Evolutionary conservation across 1,284 basidiomycete genomes (phyloP).

Genomic region (Sanghuangporus baumii): DNA sequence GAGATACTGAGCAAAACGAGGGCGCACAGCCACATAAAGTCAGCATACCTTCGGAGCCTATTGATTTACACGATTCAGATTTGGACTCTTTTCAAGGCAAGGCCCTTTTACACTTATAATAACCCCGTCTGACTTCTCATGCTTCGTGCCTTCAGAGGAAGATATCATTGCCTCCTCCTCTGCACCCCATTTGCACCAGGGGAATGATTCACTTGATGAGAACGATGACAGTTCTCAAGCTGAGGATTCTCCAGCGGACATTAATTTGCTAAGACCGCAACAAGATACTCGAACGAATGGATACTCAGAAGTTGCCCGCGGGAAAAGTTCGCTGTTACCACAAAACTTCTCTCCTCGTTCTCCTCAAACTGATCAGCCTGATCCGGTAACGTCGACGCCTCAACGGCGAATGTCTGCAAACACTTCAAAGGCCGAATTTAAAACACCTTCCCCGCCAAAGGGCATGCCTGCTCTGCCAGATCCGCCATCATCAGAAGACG

Average conservation of each 20-base stretch:
- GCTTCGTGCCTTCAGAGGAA: constrained; percentile 6
- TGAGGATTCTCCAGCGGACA: neutral
- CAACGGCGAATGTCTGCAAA: constrained; percentile 39
- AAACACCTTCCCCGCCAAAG: constrained; percentile 57
- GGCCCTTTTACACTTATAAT: neutral
- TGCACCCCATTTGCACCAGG: constrained; percentile 8
- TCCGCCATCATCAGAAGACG: constrained; percentile 45
- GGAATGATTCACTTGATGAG: neutral
- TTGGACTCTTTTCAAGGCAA: constrained; percentile 14
- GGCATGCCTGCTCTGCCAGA: constrained; percentile 45
- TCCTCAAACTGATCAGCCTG: constrained; percentile 22
- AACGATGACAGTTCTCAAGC: neutral
- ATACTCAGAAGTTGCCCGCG: neutral
- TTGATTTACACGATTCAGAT: constrained; percentile 15
- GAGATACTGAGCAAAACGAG: neutral
- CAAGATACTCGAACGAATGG: neutral
- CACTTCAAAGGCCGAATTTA: constrained; percentile 42
- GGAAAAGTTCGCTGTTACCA: constrained; percentile 2
- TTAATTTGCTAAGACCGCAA: neutral
- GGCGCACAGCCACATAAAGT: neutral
- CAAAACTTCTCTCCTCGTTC: constrained; percentile 26
- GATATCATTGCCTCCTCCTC: constrained; percentile 16
- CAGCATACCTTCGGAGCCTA: constrained; percentile 10
- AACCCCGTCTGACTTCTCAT: neutral
- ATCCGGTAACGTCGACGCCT: constrained; percentile 37